phyloP scores from a whole-genome alignment of 1,284 basidiomycete genomes.

The Chondrostereum purpureum region DNA sequence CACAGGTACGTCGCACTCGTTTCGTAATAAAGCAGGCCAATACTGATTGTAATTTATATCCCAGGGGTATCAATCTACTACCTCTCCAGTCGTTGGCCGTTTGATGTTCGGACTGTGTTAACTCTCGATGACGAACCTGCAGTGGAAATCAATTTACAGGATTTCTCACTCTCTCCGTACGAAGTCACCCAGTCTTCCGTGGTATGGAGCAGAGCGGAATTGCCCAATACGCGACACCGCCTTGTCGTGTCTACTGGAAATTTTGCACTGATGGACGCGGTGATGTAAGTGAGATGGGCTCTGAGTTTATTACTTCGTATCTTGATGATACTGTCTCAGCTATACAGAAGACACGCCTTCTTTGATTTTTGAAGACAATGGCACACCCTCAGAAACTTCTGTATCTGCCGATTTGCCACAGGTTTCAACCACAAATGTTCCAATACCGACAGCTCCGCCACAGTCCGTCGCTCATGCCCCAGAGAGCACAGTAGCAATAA shows the following conservation, averaged over 20 bases:
- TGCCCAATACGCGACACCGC: neutral
- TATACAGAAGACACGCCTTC: neutral
- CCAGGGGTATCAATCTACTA: neutral
- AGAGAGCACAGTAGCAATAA: neutral
- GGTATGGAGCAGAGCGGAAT: neutral
- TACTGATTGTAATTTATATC: too few species aligned
- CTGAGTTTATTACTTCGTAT: neutral
- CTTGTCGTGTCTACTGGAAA: neutral
- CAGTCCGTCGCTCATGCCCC: neutral
- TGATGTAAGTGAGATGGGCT: neutral
- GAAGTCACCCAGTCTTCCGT: neutral
- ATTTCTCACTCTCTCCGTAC: neutral
- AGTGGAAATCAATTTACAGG: neutral
- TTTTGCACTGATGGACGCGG: neutral
- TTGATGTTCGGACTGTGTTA: neutral
- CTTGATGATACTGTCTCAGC: neutral
- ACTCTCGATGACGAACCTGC: neutral
- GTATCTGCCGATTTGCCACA: neutral
- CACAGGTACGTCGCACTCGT: too few species aligned
- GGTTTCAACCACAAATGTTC: too few species aligned
- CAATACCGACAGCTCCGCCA: neutral
- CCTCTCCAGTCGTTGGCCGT: neutral
- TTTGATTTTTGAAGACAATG: neutral
- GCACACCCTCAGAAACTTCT: neutral
- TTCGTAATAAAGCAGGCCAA: too few species aligned